Base-by-base conservation (phyloP, 257 asterid species). In the Fraxinus pennsylvanica region DNA sequence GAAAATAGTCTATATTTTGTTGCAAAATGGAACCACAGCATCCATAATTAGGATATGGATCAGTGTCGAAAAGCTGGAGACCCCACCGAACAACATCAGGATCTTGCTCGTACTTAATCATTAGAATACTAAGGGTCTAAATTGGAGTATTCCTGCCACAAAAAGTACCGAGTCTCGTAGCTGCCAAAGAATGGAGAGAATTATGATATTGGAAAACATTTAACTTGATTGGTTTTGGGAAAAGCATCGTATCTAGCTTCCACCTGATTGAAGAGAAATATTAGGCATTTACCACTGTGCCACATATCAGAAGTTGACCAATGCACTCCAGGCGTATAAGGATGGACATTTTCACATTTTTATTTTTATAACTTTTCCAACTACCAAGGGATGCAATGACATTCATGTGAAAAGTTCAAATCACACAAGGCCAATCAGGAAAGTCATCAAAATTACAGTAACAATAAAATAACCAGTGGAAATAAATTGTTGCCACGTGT, bases 51-150 rank as follows among this genome's bases (percentile, higher is more conserved):
- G 96, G 82, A 82, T 92, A 92, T n/a, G 97, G 98, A 87, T 92
- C 96, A 4, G 96, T 92, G 30, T 92, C 97, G 57, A 94, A 94
- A 77, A 94, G 90, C 88, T 89, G 94, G 83, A 90, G 97, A 50
- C 98, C 98, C 98, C 98, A 94, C 73, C 91, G 92, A 76, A 94
- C 88, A 75, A 94, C 96, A 81, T 94, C 98, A 6, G 96, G 93
- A 89, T 92, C 97, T 89, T 92, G 97, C 80, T 94, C 98, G 45
- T 90, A 87, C 4, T 96, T 86, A 72, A 90, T 85, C 98, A 94
- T 94, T 75, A 82, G 68, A 70, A 38, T 61, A n/a, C 38, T 9
- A 39, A 74, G 32, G 43, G 63, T 69, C 63, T 75, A 43, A 76
- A 35, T 80, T 72, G 73, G 69, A 35, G 74, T 67, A 74, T 63